These are phyloP conservation scores for Amyloporia xantha DNA, from an alignment of 768 basidiomycete genomes.

Conservation along the genomic window DNA sequence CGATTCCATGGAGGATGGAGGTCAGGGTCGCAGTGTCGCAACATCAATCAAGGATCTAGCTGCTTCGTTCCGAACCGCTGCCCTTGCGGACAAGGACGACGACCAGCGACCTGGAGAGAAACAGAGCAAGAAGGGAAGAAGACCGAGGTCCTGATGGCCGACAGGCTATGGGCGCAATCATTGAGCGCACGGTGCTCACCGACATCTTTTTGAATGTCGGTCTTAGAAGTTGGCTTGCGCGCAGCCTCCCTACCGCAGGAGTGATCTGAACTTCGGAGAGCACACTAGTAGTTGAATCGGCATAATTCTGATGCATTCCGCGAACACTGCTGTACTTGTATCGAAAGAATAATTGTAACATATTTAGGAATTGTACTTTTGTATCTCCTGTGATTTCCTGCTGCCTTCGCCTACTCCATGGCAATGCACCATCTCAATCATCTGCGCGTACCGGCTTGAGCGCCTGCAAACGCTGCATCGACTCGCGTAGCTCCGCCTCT, in stretches of 20 bases:
- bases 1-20: background rate
- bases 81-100: background rate
- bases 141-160: background rate
- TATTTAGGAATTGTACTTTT: too few relatives aligned
- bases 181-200: background rate
- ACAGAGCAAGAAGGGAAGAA: background rate
- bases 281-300: too few relatives aligned
- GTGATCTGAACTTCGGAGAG: too few relatives aligned
- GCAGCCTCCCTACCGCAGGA: too few relatives aligned
- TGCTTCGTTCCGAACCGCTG: background rate
- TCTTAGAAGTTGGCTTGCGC: too few relatives aligned
- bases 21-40: background rate
- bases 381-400: too few relatives aligned
- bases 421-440: background rate
- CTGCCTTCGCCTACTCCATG: too few relatives aligned
- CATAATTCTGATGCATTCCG: too few relatives aligned
- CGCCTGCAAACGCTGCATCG: constrained; percentile 61
- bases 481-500: constrained; percentile 67
- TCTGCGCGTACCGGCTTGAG: constrained; percentile 38
- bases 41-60: background rate
- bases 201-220: too few relatives aligned
- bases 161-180: background rate
- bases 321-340: too few relatives aligned
- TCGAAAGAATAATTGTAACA: too few relatives aligned
- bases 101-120: background rate